Percentiles rank a stretch among this genome's conserved stretches.
phyloP scores from a whole-genome alignment of 768 basidiomycete species.

The Lactarius sp. region DNA sequence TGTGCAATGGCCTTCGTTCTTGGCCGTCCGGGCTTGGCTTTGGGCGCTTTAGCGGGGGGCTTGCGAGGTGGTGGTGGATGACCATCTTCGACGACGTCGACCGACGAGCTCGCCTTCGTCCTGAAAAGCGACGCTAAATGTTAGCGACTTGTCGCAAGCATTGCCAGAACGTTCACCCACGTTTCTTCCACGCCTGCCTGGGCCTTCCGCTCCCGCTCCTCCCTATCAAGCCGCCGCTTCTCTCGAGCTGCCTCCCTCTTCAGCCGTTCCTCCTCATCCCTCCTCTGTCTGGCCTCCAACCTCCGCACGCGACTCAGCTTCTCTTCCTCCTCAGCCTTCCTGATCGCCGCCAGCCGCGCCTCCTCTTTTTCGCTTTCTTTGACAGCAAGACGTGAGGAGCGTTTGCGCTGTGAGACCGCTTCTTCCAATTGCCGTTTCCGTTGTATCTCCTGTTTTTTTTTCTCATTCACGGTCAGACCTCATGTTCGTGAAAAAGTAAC shows the following conservation, averaged over 20 bases:
- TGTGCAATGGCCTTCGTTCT: slow-evolving; percentile 24
- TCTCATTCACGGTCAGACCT: background rate
- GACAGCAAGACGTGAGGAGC: slow-evolving; percentile 82
- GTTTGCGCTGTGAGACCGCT: slow-evolving; percentile 79
- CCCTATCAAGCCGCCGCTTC: slow-evolving; percentile 37
- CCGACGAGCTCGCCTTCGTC: slow-evolving; percentile 7
- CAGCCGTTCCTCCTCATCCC: slow-evolving; percentile 37
- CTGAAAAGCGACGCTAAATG: background rate
- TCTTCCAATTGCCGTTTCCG: slow-evolving; percentile 61
- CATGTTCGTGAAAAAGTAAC: slow-evolving; percentile 22
- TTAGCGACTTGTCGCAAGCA: background rate
- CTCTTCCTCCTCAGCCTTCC: slow-evolving; percentile 62
- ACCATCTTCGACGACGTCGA: slow-evolving; percentile 18
- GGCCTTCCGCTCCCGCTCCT: slow-evolving; percentile 26
- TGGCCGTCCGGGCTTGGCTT: slow-evolving; percentile 11
- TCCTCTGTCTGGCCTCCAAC: slow-evolving; percentile 36
- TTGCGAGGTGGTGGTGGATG: background rate
- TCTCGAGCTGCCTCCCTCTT: slow-evolving; percentile 59
- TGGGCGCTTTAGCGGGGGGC: background rate
- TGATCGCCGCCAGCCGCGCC: slow-evolving; percentile 53
- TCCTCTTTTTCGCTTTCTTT: slow-evolving; percentile 79
- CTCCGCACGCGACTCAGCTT: slow-evolving; percentile 60
- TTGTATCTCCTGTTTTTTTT: slow-evolving; percentile 49
- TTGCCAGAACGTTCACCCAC: slow-evolving; percentile 11
- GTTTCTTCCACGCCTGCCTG: background rate